Evolutionary conservation across 2,329 filamentous ascomycete species (phyloP).

Genomic region (Ophiostoma sp.): DNA sequence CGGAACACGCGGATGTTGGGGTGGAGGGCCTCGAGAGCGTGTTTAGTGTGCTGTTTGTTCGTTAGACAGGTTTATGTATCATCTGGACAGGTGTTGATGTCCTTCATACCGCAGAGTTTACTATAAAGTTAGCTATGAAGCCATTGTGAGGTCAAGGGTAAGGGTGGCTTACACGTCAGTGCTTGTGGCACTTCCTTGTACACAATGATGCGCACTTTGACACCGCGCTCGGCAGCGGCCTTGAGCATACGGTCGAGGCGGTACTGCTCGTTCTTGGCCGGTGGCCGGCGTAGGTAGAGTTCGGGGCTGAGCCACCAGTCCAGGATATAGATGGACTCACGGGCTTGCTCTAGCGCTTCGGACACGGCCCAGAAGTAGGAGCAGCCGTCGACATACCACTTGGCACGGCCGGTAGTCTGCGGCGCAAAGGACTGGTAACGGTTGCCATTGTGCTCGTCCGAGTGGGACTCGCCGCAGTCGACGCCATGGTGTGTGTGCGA

Average conservation of each 20-base stretch:
- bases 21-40: slow-evolving; percentile 68
- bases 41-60: slow-evolving; percentile 62
- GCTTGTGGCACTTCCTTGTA: slow-evolving; percentile 88
- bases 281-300: slow-evolving; percentile 77
- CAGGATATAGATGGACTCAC: slow-evolving; percentile 74
- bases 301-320: slow-evolving; percentile 91
- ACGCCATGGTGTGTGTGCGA: slow-evolving; percentile 44
- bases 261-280: slow-evolving; percentile 74
- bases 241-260: slow-evolving; percentile 77
- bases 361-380: slow-evolving; percentile 83
- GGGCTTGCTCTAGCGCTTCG: slow-evolving; percentile 63
- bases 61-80: background rate
- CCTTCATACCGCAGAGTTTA: slow-evolving; percentile 21
- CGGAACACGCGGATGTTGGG: slow-evolving; percentile 84
- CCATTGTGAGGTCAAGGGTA: background rate
- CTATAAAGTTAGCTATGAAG: slow-evolving; percentile 42
- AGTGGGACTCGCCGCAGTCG: slow-evolving; percentile 39
- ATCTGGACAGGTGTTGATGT: background rate
- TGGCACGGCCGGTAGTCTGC: slow-evolving; percentile 64
- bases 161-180: slow-evolving; percentile 60
- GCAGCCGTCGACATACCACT: slow-evolving; percentile 85
- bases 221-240: slow-evolving; percentile 75
- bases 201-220: slow-evolving; percentile 78
- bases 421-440: slow-evolving; percentile 67
- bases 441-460: slow-evolving; percentile 42